Base-by-base conservation (phyloP, 345 rosid species). In the Garcia nutans region DNA sequence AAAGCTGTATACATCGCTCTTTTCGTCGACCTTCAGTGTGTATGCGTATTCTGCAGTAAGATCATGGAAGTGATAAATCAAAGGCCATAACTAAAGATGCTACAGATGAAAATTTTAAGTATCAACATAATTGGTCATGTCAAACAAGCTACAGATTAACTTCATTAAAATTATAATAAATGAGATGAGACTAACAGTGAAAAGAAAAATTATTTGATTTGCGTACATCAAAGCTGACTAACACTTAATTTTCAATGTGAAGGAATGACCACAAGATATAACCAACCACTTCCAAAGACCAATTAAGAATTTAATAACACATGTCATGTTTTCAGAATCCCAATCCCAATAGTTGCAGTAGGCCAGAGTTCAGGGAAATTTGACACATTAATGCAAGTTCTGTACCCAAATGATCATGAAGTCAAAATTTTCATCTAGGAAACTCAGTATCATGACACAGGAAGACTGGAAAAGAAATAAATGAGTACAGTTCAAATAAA, bases 1-100 rank as follows among this genome's bases (percentile, higher is more conserved):
- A 20, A 92, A 96, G 83, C 99, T 96, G 57, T 96, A 96, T 58
- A 96, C 99, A 44, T 96, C 99, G 56, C 99, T 96, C 92, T 96
- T 96, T 88, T 96, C 99, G 23, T 96, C 99, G 1, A 93, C 99
- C 88, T 92, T 93, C 79, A 92, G 83, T 6, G 99, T 93, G 84
- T 96, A 96, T 8, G 99, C 99, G 72, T 96, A 96, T 56, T 96
- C 99, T 96, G 88, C 83, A 85, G 74, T 44, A 70, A 68, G 17
- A 62, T 45, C 31, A 68, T 22, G 17, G 23, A 13, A 10, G 22
- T 73, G 54, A 61, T 77, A 45, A 77, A 74, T 79, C 66, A 76
- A 73, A 54, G 17, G 58, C 52, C 50, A 28, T 63, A 6, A 41
- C 0, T 22, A 8, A 57, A 45, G 58, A 22, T 37, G 41, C 41